phyloP scores from a whole-genome alignment of 768 basidiomycete genomes.

The Leccinellum rugosiceps region DNA sequence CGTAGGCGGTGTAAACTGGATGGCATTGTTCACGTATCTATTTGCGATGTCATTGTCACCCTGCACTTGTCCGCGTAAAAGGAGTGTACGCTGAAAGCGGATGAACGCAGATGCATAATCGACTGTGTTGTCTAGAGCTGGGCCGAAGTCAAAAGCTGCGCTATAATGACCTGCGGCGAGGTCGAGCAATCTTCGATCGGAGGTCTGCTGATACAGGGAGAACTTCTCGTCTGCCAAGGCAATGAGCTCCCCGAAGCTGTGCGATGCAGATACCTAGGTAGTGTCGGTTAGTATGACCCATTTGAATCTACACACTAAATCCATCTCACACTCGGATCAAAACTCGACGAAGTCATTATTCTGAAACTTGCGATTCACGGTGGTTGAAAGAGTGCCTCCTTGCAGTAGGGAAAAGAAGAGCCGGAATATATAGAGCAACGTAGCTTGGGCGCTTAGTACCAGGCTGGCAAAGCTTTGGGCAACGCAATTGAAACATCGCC shows the following conservation, averaged over 20 bases:
- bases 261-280: constrained; percentile 9
- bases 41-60: neutral
- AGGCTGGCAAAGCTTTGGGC: neutral
- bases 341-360: neutral
- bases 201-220: constrained; percentile 5
- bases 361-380: no score
- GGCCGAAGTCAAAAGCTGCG: constrained; percentile 17
- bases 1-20: constrained; percentile 1
- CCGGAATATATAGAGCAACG: neutral
- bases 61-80: neutral
- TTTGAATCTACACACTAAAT: neutral
- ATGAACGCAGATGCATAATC: constrained; percentile 10
- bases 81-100: constrained; percentile 1
- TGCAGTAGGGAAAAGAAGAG: neutral
- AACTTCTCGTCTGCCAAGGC: constrained; percentile 6
- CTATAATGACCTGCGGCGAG: constrained; percentile 12
- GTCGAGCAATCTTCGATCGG: constrained; percentile 3
- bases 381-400: neutral
- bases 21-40: constrained; percentile 8
- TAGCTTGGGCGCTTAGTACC: neutral
- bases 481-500: neutral
- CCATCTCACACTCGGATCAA: constrained; percentile 2
- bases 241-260: constrained; percentile 22
- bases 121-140: neutral
- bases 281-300: neutral